Percentiles rank a stretch among this genome's conserved stretches.
Conservation (phyloP, 1,284 basidiomycete species). For the Rhodotorula glutinis region DNA sequence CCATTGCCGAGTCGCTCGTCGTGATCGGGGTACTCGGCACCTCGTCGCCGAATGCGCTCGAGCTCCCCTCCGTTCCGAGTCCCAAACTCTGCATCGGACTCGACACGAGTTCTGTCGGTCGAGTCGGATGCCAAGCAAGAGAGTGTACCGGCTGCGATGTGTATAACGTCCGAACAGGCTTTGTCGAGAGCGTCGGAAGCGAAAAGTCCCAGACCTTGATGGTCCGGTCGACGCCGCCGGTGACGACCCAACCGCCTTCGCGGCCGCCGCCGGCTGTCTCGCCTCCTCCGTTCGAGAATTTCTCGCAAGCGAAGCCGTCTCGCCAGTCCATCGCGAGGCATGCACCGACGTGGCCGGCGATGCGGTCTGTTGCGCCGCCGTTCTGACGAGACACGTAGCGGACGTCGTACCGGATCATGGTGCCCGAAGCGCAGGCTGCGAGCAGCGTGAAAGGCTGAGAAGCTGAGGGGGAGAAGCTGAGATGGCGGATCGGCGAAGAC, state of each 20-base stretch:
- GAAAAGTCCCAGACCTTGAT: conserved; percentile 42
- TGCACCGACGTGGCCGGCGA: conserved; percentile 36
- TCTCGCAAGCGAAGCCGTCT: conserved; percentile 32
- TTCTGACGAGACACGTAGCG: conserved; percentile 28
- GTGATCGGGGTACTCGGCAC: conserved; percentile 8
- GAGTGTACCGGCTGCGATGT: conserved; percentile 31
- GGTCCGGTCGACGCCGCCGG: conserved; percentile 37
- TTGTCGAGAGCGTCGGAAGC: conserved; percentile 27
- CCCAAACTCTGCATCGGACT: conserved; percentile 28
- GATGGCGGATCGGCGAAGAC: conserved; percentile 37
- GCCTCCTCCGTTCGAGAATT: not conserved
- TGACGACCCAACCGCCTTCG: conserved; percentile 41
- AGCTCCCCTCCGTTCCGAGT: conserved; percentile 11
- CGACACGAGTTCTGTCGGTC: conserved; percentile 30
- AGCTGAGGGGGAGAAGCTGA: conserved; percentile 38
- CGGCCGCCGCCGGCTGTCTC: conserved; percentile 30
- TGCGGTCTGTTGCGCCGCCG: conserved; percentile 35
- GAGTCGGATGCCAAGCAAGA: conserved; percentile 38
- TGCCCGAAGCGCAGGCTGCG: conserved; percentile 38
- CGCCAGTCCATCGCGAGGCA: conserved; percentile 40
- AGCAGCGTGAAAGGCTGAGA: conserved; percentile 38
- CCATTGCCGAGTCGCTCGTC: not conserved
- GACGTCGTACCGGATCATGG: conserved; percentile 40
- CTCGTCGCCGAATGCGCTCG: conserved; percentile 6
- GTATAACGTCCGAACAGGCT: conserved; percentile 34